Evolutionary conservation across 2,329 filamentous ascomycete genomes (phyloP), one percentile per base, ranked within the genome.

Genomic region (Zymoseptoria ardabiliae): DNA sequence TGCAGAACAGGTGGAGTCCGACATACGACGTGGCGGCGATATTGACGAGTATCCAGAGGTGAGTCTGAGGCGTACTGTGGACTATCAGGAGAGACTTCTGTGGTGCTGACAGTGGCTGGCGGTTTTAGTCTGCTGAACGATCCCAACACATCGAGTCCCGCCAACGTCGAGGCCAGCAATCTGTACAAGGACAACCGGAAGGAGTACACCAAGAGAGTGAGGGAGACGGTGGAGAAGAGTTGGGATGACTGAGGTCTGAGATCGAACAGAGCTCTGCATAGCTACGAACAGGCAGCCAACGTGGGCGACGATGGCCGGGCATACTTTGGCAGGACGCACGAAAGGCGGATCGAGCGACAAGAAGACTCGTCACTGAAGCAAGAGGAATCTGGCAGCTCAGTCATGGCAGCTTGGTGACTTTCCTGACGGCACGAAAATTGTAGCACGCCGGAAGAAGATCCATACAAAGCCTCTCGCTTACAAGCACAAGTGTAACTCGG

Each of bases 1-100:
- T 99, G 60, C 94, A 99, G 77, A 99, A 99, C 73, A 82, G 94
- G 67, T 99, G 94, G 94, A 97, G 93, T 74, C 94, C 94, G 17
- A 97, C 94, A 9, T 99, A 99, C 75, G 94, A 99, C 76, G 94
- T 99, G 48, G 94, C 94, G 9, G 94, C 94, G 21, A 92, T 99
- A 64, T 77, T 99, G 75, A 99, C 94, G 50, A 97, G 93, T 72
- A 96, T 99, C 65, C 94, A 99, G 75, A 97, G 92, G 92, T 95
- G 76, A 54, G 62, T 53, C 21, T 11, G 13, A n/a, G 17, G 13
- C 11, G 13, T 45, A 17, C 11, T 41, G 35, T 17, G 49, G 11
- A 35, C 2, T 13, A 19, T 51, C 49, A 52, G n/a, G 30, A 20
- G 50, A 23, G 54, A 49, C 50, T 8, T 28, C 13, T 35, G 22